Base-by-base conservation (phyloP, 2,329 filamentous ascomycete genomes). In the Tolypocladium album region DNA sequence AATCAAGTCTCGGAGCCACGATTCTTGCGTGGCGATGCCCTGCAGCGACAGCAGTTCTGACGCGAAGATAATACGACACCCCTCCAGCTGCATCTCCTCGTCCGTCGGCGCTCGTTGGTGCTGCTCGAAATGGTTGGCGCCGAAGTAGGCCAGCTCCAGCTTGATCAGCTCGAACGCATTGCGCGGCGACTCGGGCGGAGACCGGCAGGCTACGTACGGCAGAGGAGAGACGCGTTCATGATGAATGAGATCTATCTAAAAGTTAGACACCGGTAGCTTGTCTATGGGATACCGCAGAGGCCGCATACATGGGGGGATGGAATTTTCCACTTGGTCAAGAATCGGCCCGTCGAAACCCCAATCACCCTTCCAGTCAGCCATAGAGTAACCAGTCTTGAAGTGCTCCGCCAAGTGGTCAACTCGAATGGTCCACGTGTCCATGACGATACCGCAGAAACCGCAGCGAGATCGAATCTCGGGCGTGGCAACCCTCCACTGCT, bases 281-380 rank as follows among this genome's bases (percentile, higher is more conserved):
- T 75, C 71, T 72, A 72, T 62, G 61, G 70, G 68, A 71, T 68
- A 71, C 61, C 67, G 69, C 56, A 72, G 62, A 66, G 69, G 69
- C 69, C 73, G 74, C 80, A 76, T 79, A 85, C 82, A 87, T 57
- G 84, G 84, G 59, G 84, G 85, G 61, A 88, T 85, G 55, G 83
- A 84, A 67, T 87, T 87, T 71, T 87, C 84, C 66, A 87, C 81
- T 76, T 86, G 81, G 63, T 84, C 78, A 65, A 85, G 75, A 50
- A 87, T 79, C 42, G 82, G 79, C 36, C 75, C 74, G 59, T 87
- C 84, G 63, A 88, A 87, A 77, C 85, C 85, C 84, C 84, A 87
- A 71, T 85, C 84, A 75, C 85, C 85, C 77, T 86, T 85, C 85
- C 85, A 88, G 71, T 87, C 82, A 63, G 81, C 82, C 84, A 88